Evolutionary conservation across 176 grass and related monocot genomes (phyloP), one percentile per base, ranked within the genome.

Genomic region (Pontederia crassipes): DNA sequence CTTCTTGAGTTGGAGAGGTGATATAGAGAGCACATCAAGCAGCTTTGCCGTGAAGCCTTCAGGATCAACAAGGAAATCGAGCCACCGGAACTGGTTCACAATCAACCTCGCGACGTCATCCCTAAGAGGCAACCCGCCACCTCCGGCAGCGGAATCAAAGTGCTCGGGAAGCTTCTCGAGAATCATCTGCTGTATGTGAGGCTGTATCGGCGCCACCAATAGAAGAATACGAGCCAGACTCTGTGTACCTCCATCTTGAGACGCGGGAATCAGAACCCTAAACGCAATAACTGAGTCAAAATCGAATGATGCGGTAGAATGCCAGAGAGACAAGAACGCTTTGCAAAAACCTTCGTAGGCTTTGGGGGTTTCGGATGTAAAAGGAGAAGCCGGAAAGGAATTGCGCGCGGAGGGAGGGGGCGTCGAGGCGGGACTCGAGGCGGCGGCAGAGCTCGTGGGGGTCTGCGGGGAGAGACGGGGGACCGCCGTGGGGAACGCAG

Each of bases 81-180:
- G 77, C 86, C 85, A 95, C 9, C 79, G 67, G 64, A 95, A 95
- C 52, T 89, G 86, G 52, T 72, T 75, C 14, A 86, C 57, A 52
- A 95, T 86, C 12, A 95, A 76, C 58, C 77, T 86, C 50, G 82
- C 80, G 3, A 84, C 68, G 11, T 89, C 90, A 3, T 87, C 83
- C 58, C 75, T 88, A 35, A 95, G 80, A 27, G 86, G 76, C 66
- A 79, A 66, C 52, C 54, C 70, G 17, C 74, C 82, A 69, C 77
- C 70, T 53, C 66, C 65, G 45, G 55, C 28, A 17, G 11, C 54
- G n/a, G 62, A 71, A 46, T 80, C 82, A 50, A 95, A 95, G 76
- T 89, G 74, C 79, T 95, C 86, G 7, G 90, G 90, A 24, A 95
- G 82, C 80, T 89, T 89, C 48, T 95, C 90, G 28, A 95, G 86